Percentiles rank a stretch among this genome's conserved stretches.
phyloP scores from a whole-genome alignment of 768 basidiomycete genomes.

The Pleurotus citrinopileatus region DNA sequence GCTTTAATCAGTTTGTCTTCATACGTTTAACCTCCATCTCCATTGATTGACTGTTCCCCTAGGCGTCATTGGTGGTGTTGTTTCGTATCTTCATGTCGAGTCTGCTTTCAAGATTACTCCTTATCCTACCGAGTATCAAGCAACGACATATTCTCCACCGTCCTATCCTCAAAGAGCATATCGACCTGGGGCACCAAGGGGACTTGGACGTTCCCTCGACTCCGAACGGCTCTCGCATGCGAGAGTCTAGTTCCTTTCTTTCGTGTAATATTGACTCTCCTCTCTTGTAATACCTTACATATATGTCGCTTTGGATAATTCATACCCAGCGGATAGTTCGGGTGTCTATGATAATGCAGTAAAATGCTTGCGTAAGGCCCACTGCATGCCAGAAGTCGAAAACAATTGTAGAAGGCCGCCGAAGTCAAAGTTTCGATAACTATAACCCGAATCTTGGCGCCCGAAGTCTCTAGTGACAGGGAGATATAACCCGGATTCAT shows the following conservation, averaged over 20 bases:
- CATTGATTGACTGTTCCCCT: background rate
- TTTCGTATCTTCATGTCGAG: slow-evolving; percentile 7
- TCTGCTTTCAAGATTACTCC: slow-evolving; percentile 8
- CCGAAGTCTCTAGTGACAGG: too few species aligned
- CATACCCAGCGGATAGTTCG: too few species aligned
- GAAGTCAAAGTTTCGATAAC: too few species aligned
- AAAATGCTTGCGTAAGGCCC: too few species aligned
- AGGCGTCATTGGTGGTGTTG: slow-evolving; percentile 1
- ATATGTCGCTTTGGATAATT: too few species aligned
- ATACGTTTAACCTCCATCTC: background rate
- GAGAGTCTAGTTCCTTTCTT: background rate
- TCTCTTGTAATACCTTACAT: background rate
- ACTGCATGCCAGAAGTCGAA: too few species aligned
- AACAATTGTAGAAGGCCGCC: too few species aligned
- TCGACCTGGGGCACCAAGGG: background rate
- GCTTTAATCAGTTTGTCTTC: background rate
- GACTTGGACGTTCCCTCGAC: background rate
- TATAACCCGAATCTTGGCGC: too few species aligned
- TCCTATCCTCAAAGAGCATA: slow-evolving; percentile 4
- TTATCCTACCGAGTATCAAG: background rate
- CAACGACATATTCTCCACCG: background rate
- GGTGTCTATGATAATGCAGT: too few species aligned
- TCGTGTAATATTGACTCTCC: background rate
- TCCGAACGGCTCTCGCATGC: background rate
- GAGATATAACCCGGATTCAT: too few species aligned